Conservation (phyloP, 1,284 basidiomycete genomes). For the Entoloma clypeatum region DNA sequence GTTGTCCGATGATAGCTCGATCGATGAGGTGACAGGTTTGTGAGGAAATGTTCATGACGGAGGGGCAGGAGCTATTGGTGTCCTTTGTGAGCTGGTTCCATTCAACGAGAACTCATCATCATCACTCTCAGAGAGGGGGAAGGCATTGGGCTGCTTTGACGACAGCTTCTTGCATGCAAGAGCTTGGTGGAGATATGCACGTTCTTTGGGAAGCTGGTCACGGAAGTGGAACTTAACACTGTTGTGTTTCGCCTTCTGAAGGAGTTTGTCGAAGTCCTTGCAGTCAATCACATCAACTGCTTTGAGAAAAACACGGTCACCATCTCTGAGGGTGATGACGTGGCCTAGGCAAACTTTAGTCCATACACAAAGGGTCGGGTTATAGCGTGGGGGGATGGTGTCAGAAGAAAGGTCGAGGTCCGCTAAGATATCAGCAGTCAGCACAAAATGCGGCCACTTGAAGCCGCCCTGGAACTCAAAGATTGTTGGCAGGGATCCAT, state of each 20-base stretch:
- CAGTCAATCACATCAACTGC: background rate
- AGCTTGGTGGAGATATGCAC: background rate
- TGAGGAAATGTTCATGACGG: no score
- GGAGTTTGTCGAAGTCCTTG: background rate
- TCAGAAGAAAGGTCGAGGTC: background rate
- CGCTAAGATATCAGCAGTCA: background rate
- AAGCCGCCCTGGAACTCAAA: slow-evolving; percentile 4
- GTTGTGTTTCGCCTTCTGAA: background rate
- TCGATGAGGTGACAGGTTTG: no score
- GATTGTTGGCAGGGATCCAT: slow-evolving; percentile 3
- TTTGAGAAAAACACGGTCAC: slow-evolving; percentile 1
- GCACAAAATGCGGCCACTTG: background rate
- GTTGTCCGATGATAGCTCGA: no score
- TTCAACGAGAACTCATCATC: no score
- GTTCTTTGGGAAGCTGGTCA: background rate
- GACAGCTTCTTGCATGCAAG: background rate
- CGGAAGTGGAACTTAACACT: background rate
- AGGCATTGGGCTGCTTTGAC: no score
- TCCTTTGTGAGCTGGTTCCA: no score
- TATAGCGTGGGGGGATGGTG: background rate
- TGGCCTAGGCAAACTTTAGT: background rate
- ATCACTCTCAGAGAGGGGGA: no score
- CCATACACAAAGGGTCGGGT: background rate
- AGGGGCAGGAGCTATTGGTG: no score
- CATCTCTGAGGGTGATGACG: background rate